phyloP scores from a whole-genome alignment of 2,329 filamentous ascomycete genomes.

The Teratosphaeria epicoccoides region DNA sequence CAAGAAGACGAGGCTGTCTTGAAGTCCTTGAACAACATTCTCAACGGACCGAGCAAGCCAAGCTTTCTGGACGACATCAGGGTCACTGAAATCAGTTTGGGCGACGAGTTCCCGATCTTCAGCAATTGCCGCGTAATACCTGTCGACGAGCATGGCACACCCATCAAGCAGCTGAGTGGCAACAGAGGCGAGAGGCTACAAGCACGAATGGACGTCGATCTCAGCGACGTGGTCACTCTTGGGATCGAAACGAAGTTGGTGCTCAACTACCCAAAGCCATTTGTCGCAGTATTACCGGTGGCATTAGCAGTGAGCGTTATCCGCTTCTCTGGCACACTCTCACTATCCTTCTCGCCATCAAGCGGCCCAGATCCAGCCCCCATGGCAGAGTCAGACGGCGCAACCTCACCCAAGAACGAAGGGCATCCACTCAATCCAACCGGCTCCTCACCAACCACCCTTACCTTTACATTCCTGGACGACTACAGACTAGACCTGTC shows the following conservation, averaged over 20 bases:
- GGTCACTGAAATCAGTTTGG: constrained; percentile 85
- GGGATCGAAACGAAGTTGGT: constrained; percentile 89
- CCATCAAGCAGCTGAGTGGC: constrained; percentile 34
- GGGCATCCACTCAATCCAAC: constrained; percentile 33
- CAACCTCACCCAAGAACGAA: constrained; percentile 16
- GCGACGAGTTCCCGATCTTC: constrained; percentile 96
- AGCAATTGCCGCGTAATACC: constrained; percentile 96
- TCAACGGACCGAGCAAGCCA: constrained; percentile 77
- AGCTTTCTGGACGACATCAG: constrained; percentile 89
- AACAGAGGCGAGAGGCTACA: constrained; percentile 64
- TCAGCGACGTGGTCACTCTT: constrained; percentile 90
- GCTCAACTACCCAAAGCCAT: constrained; percentile 85
- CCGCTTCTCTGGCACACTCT: constrained; percentile 87
- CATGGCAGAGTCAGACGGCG: constrained; percentile 9
- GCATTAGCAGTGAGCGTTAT: constrained; percentile 86
- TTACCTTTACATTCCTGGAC: constrained; percentile 88
- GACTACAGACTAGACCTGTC: constrained; percentile 79
- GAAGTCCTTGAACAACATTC: constrained; percentile 66
- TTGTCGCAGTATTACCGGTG: constrained; percentile 81
- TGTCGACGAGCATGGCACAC: constrained; percentile 64
- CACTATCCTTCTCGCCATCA: constrained; percentile 80
- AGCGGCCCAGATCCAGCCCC: constrained; percentile 10
- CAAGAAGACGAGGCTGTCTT: constrained; percentile 86
- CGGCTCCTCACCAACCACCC: constrained; percentile 51
- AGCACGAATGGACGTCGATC: constrained; percentile 90